phyloP scores from a whole-genome alignment of 768 basidiomycete genomes.

The Tylopilus plumbeoviolaceoides region DNA sequence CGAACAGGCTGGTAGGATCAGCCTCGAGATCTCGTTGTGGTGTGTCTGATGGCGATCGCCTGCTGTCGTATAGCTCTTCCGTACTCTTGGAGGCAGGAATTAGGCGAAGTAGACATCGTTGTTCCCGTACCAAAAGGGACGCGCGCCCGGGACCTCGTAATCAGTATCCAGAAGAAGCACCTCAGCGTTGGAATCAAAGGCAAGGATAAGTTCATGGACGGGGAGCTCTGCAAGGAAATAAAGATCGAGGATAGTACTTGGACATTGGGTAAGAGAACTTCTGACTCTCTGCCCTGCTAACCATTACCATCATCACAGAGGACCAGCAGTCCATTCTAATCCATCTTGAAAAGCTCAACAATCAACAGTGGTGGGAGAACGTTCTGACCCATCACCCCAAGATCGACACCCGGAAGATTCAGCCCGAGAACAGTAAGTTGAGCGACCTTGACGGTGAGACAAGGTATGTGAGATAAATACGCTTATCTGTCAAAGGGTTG shows the following conservation, averaged over 20 bases:
- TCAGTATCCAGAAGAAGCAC: slow-evolving; percentile 77
- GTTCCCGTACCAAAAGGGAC: slow-evolving; percentile 88
- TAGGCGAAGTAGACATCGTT: slow-evolving; percentile 79
- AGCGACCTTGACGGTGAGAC: slow-evolving; percentile 97
- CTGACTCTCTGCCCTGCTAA: not conserved
- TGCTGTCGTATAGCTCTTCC: slow-evolving; percentile 62
- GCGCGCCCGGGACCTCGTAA: slow-evolving; percentile 66
- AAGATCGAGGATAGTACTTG: slow-evolving; percentile 97
- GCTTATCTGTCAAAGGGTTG: slow-evolving; percentile 4
- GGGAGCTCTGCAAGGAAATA: slow-evolving; percentile 89
- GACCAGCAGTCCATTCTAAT: slow-evolving; percentile 70
- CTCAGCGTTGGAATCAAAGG: slow-evolving; percentile 84
- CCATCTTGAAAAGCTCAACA: slow-evolving; percentile 83
- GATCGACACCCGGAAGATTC: slow-evolving; percentile 94
- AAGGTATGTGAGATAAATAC: slow-evolving; percentile 44
- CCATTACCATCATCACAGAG: slow-evolving; percentile 45
- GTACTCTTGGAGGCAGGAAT: slow-evolving; percentile 87
- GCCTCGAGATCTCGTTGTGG: slow-evolving; percentile 13
- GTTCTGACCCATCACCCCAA: slow-evolving; percentile 93
- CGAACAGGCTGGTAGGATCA: slow-evolving; percentile 78
- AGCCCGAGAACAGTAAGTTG: slow-evolving; percentile 91
- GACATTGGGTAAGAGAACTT: slow-evolving; percentile 68
- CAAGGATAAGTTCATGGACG: slow-evolving; percentile 79
- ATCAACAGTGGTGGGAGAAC: slow-evolving; percentile 97
- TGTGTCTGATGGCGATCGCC: slow-evolving; percentile 16